These are phyloP conservation scores for Colletotrichum musicola DNA, from an alignment of 2,329 filamentous ascomycete genomes.

Conservation along the genomic window DNA sequence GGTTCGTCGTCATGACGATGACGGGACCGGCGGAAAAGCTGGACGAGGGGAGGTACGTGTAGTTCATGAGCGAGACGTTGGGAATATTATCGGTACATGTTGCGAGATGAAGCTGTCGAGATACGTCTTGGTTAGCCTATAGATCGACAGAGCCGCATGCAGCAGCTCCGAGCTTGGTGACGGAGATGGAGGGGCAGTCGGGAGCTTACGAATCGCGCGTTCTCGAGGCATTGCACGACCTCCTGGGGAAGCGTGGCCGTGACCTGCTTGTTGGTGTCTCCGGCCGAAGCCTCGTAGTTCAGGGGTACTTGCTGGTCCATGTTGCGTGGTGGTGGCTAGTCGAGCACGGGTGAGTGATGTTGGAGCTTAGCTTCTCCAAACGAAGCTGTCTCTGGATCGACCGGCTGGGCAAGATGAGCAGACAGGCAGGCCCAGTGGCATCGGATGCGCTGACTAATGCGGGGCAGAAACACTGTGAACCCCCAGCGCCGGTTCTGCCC, in stretches of 20 bases:
- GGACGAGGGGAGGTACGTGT: constrained; percentile 91
- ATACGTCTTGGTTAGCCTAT: constrained; percentile 16
- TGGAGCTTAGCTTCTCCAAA: constrained; percentile 16
- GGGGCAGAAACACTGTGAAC: constrained; percentile 30
- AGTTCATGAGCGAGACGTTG: constrained; percentile 98
- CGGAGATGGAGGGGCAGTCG: constrained; percentile 25
- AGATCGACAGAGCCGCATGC: constrained; percentile 1
- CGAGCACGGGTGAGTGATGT: constrained; percentile 4
- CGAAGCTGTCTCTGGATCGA: constrained; percentile 7
- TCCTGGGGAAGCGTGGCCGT: constrained; percentile 81
- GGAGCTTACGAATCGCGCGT: constrained; percentile 86
- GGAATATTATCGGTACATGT: constrained; percentile 87
- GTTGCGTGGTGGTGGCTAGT: constrained; percentile 29
- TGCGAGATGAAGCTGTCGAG: constrained; percentile 86
- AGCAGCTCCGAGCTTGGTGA: constrained; percentile 24
- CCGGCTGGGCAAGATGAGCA: constrained; percentile 20
- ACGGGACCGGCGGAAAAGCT: constrained; percentile 78
- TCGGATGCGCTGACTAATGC: constrained; percentile 31
- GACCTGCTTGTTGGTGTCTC: constrained; percentile 77
- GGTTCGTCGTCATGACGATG: constrained; percentile 94
- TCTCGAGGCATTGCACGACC: constrained; percentile 91
- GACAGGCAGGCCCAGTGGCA: background rate
- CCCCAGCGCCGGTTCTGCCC: background rate
- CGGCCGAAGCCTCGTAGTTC: constrained; percentile 81
- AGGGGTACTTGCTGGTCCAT: constrained; percentile 78